These are phyloP conservation scores for Boletus patriciae DNA, from an alignment of 768 basidiomycete species.

Conservation along the genomic window DNA sequence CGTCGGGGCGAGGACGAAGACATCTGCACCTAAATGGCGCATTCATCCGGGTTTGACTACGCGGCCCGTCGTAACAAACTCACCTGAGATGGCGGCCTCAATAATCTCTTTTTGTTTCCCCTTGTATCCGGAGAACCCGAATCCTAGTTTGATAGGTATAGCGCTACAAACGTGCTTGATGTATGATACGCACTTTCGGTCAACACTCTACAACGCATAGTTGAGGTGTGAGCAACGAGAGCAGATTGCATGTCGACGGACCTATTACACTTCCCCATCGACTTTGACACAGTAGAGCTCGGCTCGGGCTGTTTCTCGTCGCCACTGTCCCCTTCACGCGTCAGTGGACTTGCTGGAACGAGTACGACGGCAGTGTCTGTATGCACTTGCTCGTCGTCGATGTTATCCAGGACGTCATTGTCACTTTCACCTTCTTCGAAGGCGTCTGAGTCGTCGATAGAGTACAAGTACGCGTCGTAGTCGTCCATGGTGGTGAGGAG, in stretches of 20 bases:
- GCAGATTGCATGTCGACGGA: not conserved
- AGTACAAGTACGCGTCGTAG: slow-evolving; percentile 25
- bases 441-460: slow-evolving; percentile 20
- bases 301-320: slow-evolving; percentile 2
- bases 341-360: slow-evolving; percentile 18
- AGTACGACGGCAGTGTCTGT: slow-evolving; percentile 13
- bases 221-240: not conserved
- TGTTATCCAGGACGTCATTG: slow-evolving; percentile 24
- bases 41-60: not conserved
- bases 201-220: slow-evolving; percentile 18
- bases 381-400: slow-evolving; percentile 18
- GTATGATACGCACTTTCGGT: slow-evolving; percentile 21
- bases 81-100: slow-evolving; percentile 65
- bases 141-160: slow-evolving; percentile 45
- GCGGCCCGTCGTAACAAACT: not conserved
- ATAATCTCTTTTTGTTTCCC: slow-evolving; percentile 80
- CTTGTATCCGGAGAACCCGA: slow-evolving; percentile 66
- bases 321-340: not conserved
- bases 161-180: not conserved
- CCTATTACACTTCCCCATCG: slow-evolving; percentile 18
- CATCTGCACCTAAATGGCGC: slow-evolving; percentile 54
- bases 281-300: not conserved
- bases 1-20: slow-evolving; percentile 81
- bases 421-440: slow-evolving; percentile 14
- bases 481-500: slow-evolving; percentile 17